Conservation (phyloP, 129 eudicot species). For the Ambrosia artemisiifolia region DNA sequence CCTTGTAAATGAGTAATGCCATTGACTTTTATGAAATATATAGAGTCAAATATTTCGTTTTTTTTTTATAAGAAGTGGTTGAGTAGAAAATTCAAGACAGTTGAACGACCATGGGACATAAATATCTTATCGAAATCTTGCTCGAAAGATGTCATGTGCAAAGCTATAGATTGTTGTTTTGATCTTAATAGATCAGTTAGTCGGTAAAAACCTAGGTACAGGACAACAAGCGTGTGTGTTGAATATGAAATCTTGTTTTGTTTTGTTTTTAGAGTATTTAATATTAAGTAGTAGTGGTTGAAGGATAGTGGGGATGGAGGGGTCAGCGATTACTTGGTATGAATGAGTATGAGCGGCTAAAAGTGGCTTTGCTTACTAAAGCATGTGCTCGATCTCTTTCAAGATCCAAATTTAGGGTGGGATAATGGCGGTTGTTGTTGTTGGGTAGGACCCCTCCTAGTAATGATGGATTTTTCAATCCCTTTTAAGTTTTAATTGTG, state of each 20-base stretch:
- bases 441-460: constrained; percentile 25
- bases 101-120: background rate
- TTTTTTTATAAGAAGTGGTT: background rate
- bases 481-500: constrained; percentile 20
- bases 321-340: constrained; percentile 34
- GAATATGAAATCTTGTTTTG: constrained; percentile 8
- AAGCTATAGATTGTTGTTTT: background rate
- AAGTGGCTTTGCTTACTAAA: constrained; percentile 31
- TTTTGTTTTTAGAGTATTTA: background rate
- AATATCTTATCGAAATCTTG: background rate
- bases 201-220: background rate
- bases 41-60: background rate
- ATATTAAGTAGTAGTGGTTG: constrained; percentile 26
- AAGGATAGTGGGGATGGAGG: constrained; percentile 25
- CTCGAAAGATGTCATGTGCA: background rate
- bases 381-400: constrained; percentile 48
- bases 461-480: constrained; percentile 38
- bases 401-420: constrained; percentile 46
- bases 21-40: background rate
- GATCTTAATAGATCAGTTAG: background rate
- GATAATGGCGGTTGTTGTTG: constrained; percentile 71
- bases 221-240: constrained; percentile 8
- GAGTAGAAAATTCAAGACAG: background rate
- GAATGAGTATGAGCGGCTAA: constrained; percentile 51
- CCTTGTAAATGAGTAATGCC: background rate